Evolutionary conservation across 345 rosid species (phyloP), one percentile per base, ranked within the genome.

Genomic region (Rhizophora mangle): DNA sequence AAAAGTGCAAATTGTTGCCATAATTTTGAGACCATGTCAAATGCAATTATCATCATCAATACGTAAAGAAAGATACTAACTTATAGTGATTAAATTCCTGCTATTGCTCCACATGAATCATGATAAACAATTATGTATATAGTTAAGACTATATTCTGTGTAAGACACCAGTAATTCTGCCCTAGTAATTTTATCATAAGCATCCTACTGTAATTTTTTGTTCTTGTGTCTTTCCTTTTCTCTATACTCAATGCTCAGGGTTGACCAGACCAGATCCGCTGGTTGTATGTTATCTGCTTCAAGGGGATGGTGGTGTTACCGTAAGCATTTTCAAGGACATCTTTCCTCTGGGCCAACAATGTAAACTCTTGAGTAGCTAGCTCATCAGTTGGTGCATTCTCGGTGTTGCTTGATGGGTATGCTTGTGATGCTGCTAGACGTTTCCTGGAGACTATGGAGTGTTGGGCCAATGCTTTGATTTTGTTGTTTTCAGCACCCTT

Each of bases 1-100:
- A 39, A 39, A 39, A 39, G 16, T 11, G 4, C 47, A 39, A 39
- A 39, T 10, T 39, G 16, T 64, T 64, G 21, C 20, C 30, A 19
- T 47, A 64, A 64, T 64, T 13, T 57, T 47, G 46, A 47, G 47
- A 64, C 57, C 26, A 46, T 46, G 15, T 15, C 15, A 15, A 64
- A 47, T 64, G 37, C 16, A 27, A 47, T 53, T 47, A 39, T 64
- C 57, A 0, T 64, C 56, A 64, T 64, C 47, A 64, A 64, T 47
- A 22, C 32, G 47, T 64, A 64, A 64, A 64, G 22, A 64, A 64
- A 47, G 36, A 64, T 10, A 47, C 10, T 30, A 47, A 64, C 46
- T 47, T 39, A 29, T 47, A 47, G 32, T 47, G 37, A 46, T 47
- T 64, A 57, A 56, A 37, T 68, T 34, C 63, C 51, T 15, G 36